A percentile compares a stretch with the other conserved stretches of the same genome.
Conservation (phyloP, 257 asterid genomes). For the Solanum commersonii region DNA sequence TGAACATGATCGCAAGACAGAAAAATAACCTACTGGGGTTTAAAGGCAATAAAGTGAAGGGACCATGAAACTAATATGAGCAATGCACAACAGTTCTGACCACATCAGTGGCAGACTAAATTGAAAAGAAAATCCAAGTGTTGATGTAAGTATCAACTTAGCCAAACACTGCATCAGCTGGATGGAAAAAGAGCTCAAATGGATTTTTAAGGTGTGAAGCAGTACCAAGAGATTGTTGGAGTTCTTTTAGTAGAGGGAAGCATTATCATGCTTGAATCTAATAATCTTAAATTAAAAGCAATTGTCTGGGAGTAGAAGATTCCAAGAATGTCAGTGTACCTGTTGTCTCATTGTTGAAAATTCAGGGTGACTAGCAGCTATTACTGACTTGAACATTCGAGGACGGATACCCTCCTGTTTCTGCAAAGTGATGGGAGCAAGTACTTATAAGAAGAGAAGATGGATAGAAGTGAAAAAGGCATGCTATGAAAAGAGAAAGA, state of each 20-base stretch:
- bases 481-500: neutral
- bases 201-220: neutral
- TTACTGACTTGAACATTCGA: constrained; percentile 93
- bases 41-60: neutral
- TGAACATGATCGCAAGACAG: neutral
- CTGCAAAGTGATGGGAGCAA: constrained; percentile 31
- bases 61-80: neutral
- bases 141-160: neutral
- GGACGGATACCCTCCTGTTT: constrained; percentile 95
- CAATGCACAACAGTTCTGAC: neutral
- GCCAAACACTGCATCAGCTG: neutral
- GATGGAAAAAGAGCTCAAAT: neutral
- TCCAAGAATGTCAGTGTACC: constrained; percentile 32
- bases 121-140: neutral
- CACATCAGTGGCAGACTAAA: neutral
- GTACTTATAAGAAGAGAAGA: neutral
- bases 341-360: constrained; percentile 97
- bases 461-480: neutral
- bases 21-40: neutral
- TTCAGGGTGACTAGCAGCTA: constrained; percentile 98
- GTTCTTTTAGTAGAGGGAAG: neutral
- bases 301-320: neutral
- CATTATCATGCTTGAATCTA: no score
- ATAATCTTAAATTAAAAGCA: neutral
- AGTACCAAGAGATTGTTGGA: neutral